Conservation (phyloP, 176 grass and related monocot genomes). For the Carex littledalei region DNA sequence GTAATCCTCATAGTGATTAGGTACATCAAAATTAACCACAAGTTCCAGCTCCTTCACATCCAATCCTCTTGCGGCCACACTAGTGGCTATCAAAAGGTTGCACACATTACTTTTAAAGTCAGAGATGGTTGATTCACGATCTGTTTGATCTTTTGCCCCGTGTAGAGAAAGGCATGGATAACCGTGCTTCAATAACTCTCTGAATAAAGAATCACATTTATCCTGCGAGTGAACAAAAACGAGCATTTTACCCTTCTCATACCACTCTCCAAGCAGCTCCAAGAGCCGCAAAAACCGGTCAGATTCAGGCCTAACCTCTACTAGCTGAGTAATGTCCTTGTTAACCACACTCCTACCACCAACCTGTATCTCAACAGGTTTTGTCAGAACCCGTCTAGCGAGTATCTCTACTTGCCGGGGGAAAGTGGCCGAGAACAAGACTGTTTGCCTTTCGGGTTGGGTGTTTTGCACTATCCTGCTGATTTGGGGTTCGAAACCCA, state of each 20-base stretch:
- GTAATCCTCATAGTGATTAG: constrained; percentile 98
- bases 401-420: constrained; percentile 89
- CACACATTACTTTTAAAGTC: constrained; percentile 94
- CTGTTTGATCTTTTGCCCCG: constrained; percentile 92
- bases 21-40: constrained; percentile 91
- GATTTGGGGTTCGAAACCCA: constrained; percentile 98
- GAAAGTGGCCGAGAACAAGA: constrained; percentile 96
- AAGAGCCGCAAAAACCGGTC: constrained; percentile 77
- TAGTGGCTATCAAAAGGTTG: constrained; percentile 83
- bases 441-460: constrained; percentile 73
- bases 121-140: constrained; percentile 82
- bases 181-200: constrained; percentile 83
- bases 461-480: constrained; percentile 86
- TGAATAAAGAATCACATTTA: constrained; percentile 95
- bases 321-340: constrained; percentile 84
- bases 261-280: constrained; percentile 91
- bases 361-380: constrained; percentile 84
- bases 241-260: constrained; percentile 88
- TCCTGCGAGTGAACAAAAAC: constrained; percentile 98
- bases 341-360: constrained; percentile 94
- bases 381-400: constrained; percentile 76
- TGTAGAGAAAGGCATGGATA: constrained; percentile 89
- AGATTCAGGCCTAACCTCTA: constrained; percentile 73
- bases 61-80: constrained; percentile 87
- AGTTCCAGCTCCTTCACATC: constrained; percentile 96